These are phyloP conservation scores for Boletus rex-veris DNA, from an alignment of 768 basidiomycete genomes.

Conservation along the genomic window DNA sequence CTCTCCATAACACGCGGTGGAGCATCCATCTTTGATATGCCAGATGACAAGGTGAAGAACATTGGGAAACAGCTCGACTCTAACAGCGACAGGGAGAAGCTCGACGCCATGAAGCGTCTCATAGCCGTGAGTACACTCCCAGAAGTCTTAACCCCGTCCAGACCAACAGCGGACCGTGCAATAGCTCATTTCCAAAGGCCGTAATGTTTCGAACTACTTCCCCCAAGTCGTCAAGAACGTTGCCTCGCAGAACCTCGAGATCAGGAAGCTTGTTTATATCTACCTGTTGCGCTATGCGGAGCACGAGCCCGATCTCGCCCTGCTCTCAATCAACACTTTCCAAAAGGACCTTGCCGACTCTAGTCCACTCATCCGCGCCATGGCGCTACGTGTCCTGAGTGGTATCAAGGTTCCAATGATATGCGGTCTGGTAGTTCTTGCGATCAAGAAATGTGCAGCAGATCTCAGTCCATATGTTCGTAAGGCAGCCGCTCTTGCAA, in stretches of 20 bases:
- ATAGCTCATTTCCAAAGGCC: conserved; percentile 89
- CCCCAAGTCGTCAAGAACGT: conserved; percentile 98
- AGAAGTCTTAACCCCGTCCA: not conserved
- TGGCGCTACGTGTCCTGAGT: conserved; percentile 91
- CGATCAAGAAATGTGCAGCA: conserved; percentile 87
- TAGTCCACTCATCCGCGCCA: conserved; percentile 92
- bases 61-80: conserved; percentile 87
- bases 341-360: conserved; percentile 93
- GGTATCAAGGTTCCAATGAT: conserved; percentile 91
- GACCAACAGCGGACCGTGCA: conserved; percentile 1
- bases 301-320: conserved; percentile 88
- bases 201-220: conserved; percentile 90
- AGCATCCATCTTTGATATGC: conserved; percentile 57
- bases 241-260: conserved; percentile 86
- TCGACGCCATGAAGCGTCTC: conserved; percentile 93
- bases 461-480: conserved; percentile 95
- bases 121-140: conserved; percentile 66
- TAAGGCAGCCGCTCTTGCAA: conserved; percentile 86
- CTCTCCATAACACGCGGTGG: conserved; percentile 55
- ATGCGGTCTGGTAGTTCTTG: conserved; percentile 76
- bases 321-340: conserved; percentile 97
- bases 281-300: conserved; percentile 94
- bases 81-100: conserved; percentile 81
- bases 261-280: conserved; percentile 96
- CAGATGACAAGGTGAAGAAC: conserved; percentile 80